Conservation (phyloP, 768 basidiomycete genomes). For the Cantharellus anzutake region DNA sequence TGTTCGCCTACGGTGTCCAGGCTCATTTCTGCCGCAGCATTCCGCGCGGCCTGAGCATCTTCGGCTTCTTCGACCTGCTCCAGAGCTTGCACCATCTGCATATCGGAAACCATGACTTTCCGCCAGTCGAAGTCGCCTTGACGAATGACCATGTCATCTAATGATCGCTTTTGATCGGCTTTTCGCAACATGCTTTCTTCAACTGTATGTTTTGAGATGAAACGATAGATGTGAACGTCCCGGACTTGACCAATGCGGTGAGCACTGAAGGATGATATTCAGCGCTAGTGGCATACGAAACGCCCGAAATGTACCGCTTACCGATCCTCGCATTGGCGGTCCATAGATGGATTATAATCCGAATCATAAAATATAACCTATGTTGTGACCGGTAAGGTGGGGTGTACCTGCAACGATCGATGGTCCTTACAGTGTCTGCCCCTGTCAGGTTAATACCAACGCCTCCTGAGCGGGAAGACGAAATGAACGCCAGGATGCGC, state of each 20-base stretch:
- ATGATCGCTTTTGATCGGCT: constrained; percentile 89
- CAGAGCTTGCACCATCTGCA: constrained; percentile 46
- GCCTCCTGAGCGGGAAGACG: constrained; percentile 24
- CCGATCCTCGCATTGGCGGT: constrained; percentile 25
- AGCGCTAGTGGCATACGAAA: constrained; percentile 22
- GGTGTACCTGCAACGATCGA: neutral
- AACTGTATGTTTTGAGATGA: constrained; percentile 76
- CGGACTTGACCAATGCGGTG: constrained; percentile 36
- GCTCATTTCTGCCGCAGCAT: constrained; percentile 58
- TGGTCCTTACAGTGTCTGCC: neutral
- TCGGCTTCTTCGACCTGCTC: constrained; percentile 79
- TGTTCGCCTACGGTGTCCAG: constrained; percentile 56
- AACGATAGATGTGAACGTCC: constrained; percentile 91
- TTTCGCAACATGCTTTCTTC: constrained; percentile 94
- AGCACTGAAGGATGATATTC: constrained; percentile 11
- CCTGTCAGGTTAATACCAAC: constrained; percentile 62
- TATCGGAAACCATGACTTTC: constrained; percentile 45
- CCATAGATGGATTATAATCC: constrained; percentile 26
- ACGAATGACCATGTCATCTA: constrained; percentile 84
- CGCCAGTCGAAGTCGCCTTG: constrained; percentile 93
- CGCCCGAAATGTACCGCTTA: constrained; percentile 1
- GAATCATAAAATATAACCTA: constrained; percentile 24
- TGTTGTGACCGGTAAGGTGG: neutral
- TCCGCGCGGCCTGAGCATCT: constrained; percentile 61
- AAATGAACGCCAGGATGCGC: constrained; percentile 24